phyloP scores from a whole-genome alignment of 345 rosid species.

The Jatropha curcas region DNA sequence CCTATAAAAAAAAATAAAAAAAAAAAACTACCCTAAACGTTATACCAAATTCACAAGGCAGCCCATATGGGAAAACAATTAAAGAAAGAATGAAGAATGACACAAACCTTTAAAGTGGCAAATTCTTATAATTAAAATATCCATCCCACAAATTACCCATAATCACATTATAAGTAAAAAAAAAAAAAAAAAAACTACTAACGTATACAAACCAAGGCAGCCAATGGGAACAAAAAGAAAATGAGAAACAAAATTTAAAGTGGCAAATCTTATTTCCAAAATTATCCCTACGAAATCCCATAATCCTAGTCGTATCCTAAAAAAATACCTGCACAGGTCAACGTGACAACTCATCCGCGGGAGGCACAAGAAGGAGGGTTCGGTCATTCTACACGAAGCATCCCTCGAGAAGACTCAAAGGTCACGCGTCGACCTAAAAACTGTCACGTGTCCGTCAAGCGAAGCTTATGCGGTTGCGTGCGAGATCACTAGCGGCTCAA shows the following conservation, averaged over 20 bases:
- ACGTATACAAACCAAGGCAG: neutral
- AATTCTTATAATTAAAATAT: too few relatives aligned
- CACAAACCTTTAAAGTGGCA: too few relatives aligned
- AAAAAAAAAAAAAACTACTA: too few relatives aligned
- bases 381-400: constrained; percentile 15
- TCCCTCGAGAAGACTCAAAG: neutral
- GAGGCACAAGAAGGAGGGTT: constrained; percentile 21
- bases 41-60: too few relatives aligned
- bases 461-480: constrained; percentile 5
- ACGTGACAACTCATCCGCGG: constrained; percentile 15
- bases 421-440: constrained; percentile 35
- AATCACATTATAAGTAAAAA: too few relatives aligned
- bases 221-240: constrained; percentile 18
- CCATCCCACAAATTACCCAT: too few relatives aligned
- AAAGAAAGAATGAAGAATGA: too few relatives aligned
- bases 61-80: too few relatives aligned
- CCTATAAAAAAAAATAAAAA: too few relatives aligned
- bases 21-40: too few relatives aligned
- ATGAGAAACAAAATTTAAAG: neutral
- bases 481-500: constrained; percentile 11
- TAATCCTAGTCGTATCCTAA: neutral
- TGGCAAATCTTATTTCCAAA: constrained; percentile 14
- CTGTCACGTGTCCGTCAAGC: constrained; percentile 38
- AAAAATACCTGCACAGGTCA: neutral
- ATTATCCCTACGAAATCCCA: neutral